Base-by-base conservation (phyloP, 2,329 filamentous ascomycete genomes). In the Arthrobotrys pseudoclavata region DNA sequence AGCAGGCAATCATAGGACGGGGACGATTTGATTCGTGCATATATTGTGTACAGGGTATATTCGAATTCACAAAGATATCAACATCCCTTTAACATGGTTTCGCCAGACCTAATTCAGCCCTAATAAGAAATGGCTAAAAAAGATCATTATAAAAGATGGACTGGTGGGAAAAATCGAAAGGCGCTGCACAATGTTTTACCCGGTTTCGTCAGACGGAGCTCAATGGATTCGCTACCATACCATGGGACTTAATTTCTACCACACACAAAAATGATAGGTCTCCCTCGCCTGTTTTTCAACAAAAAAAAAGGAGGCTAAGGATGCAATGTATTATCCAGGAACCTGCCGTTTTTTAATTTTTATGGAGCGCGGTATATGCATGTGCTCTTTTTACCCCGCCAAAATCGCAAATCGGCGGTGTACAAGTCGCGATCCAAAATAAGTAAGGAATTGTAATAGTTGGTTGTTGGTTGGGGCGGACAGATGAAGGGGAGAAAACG, bases 151-250 rank as follows among this genome's bases (percentile, higher is more conserved):
- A 42, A 34, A 13, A 34, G 26, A 34, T 55, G 18, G 3, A 20
- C 15, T 10, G 52, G 31, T 37, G 52, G 31, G 31, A 13, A 22
- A 18, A 12, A 26, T 47, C n/a, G 42, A 47, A 47, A 22, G 31
- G 26, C 12, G 34, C 55, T 60, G 55, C 55, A 60, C 55, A 12
- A 42, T 60, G 55, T 60, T 60, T 60, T 60, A 60, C 55, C 55
- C 55, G 55, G 55, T 60, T 60, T 60, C 55, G 55, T 60, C 55
- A 60, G 55, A 60, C 55, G 55, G 55, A 60, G 55, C 55, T 60
- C 55, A 42, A 60, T 60, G 24, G 55, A 9, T 60, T 42, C 34
- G 18, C 34, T 60, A 60, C 55, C 53, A 40, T 60, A 60, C 53
- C 55, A 42, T 42, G 34, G 34, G 31, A 20, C 18, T 34, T 57